phyloP scores from a whole-genome alignment of 208 protist species.

The Trypanosoma rangeli region DNA sequence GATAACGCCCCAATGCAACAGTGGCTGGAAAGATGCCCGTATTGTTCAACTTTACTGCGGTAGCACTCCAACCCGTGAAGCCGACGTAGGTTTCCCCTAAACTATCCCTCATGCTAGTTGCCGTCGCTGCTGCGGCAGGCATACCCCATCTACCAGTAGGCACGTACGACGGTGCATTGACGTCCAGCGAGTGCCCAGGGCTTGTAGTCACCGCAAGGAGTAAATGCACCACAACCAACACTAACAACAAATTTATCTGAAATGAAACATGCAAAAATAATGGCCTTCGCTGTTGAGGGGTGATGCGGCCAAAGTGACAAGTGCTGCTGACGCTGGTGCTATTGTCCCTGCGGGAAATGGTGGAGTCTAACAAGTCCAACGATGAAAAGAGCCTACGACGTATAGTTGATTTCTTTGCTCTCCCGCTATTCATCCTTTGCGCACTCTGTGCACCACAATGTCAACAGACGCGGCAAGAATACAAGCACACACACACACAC shows the following conservation, averaged over 20 bases:
- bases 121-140: neutral
- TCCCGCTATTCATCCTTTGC: too few species aligned
- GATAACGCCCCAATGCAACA: conserved; percentile 29
- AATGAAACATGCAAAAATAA: neutral
- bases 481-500: too few species aligned
- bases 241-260: neutral
- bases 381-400: neutral
- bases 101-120: neutral
- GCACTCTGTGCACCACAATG: too few species aligned
- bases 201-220: neutral
- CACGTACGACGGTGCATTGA: neutral
- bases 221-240: neutral
- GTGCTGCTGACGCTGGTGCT: too few species aligned
- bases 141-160: neutral
- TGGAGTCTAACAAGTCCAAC: neutral
- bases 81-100: neutral
- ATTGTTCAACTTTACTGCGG: conserved; percentile 4
- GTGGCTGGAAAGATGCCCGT: conserved; percentile 18
- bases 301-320: neutral
- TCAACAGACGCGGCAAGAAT: too few species aligned
- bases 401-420: too few species aligned
- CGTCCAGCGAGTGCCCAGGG: neutral
- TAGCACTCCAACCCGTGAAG: conserved; percentile 23
- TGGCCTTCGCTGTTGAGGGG: neutral
- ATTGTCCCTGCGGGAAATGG: neutral